Evolutionary conservation across 1,284 basidiomycete species (phyloP).

Genomic region (Lentinula novae-zelandiae): DNA sequence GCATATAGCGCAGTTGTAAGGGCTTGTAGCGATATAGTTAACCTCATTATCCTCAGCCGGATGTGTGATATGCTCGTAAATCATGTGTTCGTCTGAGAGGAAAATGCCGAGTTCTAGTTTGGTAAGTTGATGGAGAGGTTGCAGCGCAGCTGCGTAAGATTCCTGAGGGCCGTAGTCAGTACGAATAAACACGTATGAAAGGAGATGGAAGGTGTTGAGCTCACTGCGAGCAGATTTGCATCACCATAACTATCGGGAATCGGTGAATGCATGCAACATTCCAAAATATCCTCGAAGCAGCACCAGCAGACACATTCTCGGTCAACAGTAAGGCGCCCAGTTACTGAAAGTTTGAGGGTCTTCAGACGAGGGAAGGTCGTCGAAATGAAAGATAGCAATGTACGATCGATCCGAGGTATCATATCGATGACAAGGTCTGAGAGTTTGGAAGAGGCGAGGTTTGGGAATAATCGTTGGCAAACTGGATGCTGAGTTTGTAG

Average conservation of each 20-base stretch:
- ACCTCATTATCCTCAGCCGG: conserved; percentile 14
- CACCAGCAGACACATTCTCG: conserved; percentile 45
- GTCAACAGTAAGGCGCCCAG: conserved; percentile 46
- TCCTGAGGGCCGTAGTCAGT: conserved; percentile 21
- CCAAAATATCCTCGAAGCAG: conserved; percentile 60
- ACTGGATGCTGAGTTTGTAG: conserved; percentile 32
- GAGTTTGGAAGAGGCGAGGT: conserved; percentile 26
- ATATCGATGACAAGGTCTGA: conserved; percentile 44
- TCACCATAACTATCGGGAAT: conserved; percentile 46
- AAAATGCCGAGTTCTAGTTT: conserved; percentile 57
- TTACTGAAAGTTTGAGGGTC: conserved; percentile 50
- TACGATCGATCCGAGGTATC: conserved; percentile 50
- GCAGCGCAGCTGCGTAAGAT: conserved; percentile 31
- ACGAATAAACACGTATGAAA: background rate
- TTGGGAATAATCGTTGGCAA: conserved; percentile 27
- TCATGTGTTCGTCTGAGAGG: conserved; percentile 43
- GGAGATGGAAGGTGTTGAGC: conserved; percentile 18
- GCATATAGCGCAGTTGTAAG: conserved; percentile 31
- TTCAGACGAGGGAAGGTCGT: conserved; percentile 39
- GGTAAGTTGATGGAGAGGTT: conserved; percentile 40
- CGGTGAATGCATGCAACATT: conserved; percentile 55
- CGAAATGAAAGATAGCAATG: conserved; percentile 44
- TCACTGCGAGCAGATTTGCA: conserved; percentile 45
- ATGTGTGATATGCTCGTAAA: conserved; percentile 25
- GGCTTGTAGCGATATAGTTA: conserved; percentile 21